Conservation (phyloP, 176 grass and related monocot genomes). For the Oryza longistaminata region DNA sequence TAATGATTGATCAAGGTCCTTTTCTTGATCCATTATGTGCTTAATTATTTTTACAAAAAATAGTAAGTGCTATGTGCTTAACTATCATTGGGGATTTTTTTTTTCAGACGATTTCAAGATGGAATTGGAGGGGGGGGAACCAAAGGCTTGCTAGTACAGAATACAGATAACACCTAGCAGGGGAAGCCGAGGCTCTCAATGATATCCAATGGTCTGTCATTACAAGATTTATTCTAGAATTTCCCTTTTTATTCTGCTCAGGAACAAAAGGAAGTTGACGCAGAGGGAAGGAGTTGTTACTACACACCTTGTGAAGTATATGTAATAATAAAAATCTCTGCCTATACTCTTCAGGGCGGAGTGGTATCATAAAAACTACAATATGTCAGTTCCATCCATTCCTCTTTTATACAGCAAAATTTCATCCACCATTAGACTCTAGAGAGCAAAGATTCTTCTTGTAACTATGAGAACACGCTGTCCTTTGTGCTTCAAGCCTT, state of each 20-base stretch:
- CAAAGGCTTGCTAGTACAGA: neutral
- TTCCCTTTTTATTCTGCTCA: constrained; percentile 4
- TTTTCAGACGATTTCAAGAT: constrained; percentile 29
- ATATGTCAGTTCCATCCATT: neutral
- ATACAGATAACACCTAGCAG: neutral
- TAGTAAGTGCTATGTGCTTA: neutral
- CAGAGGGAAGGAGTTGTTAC: neutral
- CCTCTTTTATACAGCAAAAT: neutral
- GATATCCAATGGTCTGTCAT: neutral
- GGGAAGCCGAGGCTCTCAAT: neutral
- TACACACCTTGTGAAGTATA: constrained; percentile 4
- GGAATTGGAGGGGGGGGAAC: neutral
- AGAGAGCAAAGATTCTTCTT: neutral
- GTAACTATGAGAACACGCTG: neutral
- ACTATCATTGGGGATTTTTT: neutral
- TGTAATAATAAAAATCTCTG: neutral
- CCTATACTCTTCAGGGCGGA: neutral
- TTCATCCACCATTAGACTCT: neutral
- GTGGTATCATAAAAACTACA: neutral
- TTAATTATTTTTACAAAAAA: too few species aligned
- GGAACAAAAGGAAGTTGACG: constrained; percentile 15
- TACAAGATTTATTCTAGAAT: neutral
- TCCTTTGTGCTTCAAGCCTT: neutral
- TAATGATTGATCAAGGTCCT: constrained; percentile 2
- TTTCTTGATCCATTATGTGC: constrained; percentile 1